A percentile compares a stretch with the other conserved stretches of the same genome.
Conservation (phyloP, 2,329 filamentous ascomycete genomes). For the Chrysoporthe puriensis region DNA sequence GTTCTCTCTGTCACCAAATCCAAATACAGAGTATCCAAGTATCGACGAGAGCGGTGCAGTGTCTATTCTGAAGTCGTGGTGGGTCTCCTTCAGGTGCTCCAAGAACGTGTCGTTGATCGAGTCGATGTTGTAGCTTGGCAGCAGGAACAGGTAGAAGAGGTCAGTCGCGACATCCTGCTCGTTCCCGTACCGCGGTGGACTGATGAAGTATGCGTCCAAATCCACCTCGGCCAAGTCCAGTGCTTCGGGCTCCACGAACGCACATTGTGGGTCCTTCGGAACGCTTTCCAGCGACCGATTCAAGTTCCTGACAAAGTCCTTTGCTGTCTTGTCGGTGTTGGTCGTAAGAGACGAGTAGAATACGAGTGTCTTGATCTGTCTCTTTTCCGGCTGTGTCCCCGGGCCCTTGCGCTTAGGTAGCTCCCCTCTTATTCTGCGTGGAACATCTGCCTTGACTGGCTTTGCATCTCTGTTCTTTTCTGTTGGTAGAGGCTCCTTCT, state of each 20-base stretch:
- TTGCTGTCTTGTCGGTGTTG: constrained; percentile 75
- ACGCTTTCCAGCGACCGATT: constrained; percentile 56
- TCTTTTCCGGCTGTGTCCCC: constrained; percentile 34
- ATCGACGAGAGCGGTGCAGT: constrained; percentile 78
- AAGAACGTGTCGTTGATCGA: constrained; percentile 87
- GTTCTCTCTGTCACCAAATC: constrained; percentile 86
- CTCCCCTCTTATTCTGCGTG: constrained; percentile 50
- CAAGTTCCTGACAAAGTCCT: constrained; percentile 62
- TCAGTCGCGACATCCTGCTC: constrained; percentile 52
- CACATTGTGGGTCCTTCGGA: constrained; percentile 38
- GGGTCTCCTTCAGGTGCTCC: constrained; percentile 85
- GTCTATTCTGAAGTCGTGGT: constrained; percentile 96
- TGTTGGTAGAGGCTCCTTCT: constrained; percentile 19
- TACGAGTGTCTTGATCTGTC: constrained; percentile 70
- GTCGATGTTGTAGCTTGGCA: constrained; percentile 95
- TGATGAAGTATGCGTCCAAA: constrained; percentile 90
- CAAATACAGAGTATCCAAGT: constrained; percentile 90
- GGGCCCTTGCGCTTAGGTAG: constrained; percentile 41
- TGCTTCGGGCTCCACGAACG: constrained; percentile 62
- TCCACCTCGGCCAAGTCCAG: constrained; percentile 85
- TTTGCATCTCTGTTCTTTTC: constrained; percentile 36
- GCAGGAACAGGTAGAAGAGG: constrained; percentile 80
- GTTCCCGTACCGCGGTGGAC: constrained; percentile 64
- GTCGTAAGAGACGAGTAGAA: constrained; percentile 92
- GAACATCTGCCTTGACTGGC: constrained; percentile 44